phyloP scores from a whole-genome alignment of 306 rosid genomes.

The Cercis canadensis region DNA sequence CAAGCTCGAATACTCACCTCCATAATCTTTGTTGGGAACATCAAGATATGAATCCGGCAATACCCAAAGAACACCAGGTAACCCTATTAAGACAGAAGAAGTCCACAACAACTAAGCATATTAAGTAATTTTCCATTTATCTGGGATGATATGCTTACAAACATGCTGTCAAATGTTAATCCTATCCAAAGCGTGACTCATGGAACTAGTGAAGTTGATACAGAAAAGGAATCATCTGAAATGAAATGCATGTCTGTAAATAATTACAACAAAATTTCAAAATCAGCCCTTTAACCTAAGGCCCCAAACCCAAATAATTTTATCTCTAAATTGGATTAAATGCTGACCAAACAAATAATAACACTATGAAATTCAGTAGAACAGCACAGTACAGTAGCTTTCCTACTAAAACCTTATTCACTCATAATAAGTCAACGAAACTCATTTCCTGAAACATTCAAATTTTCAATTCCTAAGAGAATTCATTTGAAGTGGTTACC shows the following conservation, averaged over 20 bases:
- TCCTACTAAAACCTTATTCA: slow-evolving; percentile 14
- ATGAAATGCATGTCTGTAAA: neutral
- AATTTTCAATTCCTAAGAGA: neutral
- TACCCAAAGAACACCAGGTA: slow-evolving; percentile 90
- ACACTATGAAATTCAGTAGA: slow-evolving; percentile 6
- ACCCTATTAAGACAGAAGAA: slow-evolving; percentile 48
- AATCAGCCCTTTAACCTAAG: neutral
- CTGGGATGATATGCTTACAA: neutral
- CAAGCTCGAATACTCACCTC: slow-evolving; percentile 60
- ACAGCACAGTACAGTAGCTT: neutral
- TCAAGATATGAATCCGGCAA: slow-evolving; percentile 95
- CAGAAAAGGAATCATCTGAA: neutral
- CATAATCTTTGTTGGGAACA: slow-evolving; percentile 91
- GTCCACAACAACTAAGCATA: slow-evolving; percentile 15
- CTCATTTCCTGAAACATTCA: slow-evolving; percentile 11
- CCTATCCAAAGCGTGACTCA: too few species aligned
- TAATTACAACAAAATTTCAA: neutral
- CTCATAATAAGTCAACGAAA: neutral
- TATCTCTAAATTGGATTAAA: too few species aligned
- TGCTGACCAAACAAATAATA: too few species aligned
- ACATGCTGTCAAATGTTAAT: neutral
- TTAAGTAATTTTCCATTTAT: neutral
- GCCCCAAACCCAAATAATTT: too few species aligned
- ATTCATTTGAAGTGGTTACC: slow-evolving; percentile 42
- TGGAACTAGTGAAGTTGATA: neutral